Base-by-base conservation (phyloP, 1,284 basidiomycete species). In the Ceratobasidium sp. region DNA sequence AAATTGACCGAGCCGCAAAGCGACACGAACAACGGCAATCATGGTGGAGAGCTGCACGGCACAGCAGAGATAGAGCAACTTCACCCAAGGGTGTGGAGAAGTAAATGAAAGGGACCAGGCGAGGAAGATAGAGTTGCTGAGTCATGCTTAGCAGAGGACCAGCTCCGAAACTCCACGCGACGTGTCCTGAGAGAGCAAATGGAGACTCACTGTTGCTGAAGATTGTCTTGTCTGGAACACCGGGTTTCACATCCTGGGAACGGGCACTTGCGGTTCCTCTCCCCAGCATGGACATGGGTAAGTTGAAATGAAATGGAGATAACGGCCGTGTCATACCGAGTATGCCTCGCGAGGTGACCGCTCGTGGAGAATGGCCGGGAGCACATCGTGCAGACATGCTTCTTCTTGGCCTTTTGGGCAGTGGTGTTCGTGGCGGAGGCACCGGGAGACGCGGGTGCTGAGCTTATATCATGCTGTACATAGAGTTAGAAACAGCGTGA, bases 201-300 rank as follows among this genome's bases (percentile, higher is more conserved):
- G 57, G 66, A 23, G 30, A 88, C 91, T 83, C 73, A 93, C 92
- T 93, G 92, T 77, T 93, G 92, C 75, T 93, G 91, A 11, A 93
- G 84, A 76, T 93, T 93, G 78, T 93, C 91, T 79, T 92, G 91
- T 57, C 91, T 84, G 5, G 91, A 92, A 78, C 91, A 93, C 16
- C 91, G 85, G 1, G 91, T 93, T 76, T 92, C 89, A 79, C 92
- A 93, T 43, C 91, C 91, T 26, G 91, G 91, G 81, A 92, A 93
- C 35, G 91, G 91, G 77, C 91, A 93, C 72, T 88, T 91, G 82
- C 92, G 90, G 81, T 92, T 92, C 73, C 90, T 83, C 78, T 93
- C 91, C 66, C 92, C 92, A 8, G 93, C 94, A 82, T 95, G 93
- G 13, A 94, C 88, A 66, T 23, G 52, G 21, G 30, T 67, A 14